Conservation (phyloP, 2,329 filamentous ascomycete genomes). For the Ceratocystis lukuohia region DNA sequence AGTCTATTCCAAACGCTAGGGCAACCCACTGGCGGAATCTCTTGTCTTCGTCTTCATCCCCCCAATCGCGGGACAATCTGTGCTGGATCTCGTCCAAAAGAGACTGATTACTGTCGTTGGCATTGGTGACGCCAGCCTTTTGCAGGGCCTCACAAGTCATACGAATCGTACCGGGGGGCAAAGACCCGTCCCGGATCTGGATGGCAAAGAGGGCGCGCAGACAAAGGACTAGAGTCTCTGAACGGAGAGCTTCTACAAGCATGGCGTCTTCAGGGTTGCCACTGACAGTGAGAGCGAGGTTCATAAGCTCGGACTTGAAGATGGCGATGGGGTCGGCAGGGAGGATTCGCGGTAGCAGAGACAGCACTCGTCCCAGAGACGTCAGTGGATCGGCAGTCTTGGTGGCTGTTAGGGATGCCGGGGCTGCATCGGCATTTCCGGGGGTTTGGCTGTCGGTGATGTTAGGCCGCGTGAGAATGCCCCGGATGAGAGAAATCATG, state of each 20-base stretch:
- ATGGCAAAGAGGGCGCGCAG: neutral
- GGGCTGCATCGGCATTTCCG: neutral
- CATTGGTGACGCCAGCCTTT: neutral
- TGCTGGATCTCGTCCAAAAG: neutral
- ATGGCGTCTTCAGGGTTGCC: neutral
- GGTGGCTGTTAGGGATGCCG: neutral
- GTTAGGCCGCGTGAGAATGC: neutral
- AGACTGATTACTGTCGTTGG: neutral
- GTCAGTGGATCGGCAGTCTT: neutral
- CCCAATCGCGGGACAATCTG: neutral
- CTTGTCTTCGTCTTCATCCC: neutral
- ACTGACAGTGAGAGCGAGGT: neutral
- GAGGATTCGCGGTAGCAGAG: slow-evolving; percentile 5
- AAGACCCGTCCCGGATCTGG: neutral
- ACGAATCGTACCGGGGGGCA: slow-evolving; percentile 2
- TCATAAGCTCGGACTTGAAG: slow-evolving; percentile 9
- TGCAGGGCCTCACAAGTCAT: neutral
- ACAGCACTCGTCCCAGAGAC: slow-evolving; percentile 7
- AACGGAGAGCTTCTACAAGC: neutral
- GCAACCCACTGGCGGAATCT: slow-evolving; percentile 3
- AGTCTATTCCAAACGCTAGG: slow-evolving; percentile 3
- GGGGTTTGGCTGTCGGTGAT: neutral
- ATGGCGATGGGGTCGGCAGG: neutral
- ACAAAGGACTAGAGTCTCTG: neutral
- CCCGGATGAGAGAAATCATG: neutral